These are phyloP conservation scores for Zychaea mexicana DNA, from an alignment of 371 early-diverging fungal genomes.

Conservation along the genomic window DNA sequence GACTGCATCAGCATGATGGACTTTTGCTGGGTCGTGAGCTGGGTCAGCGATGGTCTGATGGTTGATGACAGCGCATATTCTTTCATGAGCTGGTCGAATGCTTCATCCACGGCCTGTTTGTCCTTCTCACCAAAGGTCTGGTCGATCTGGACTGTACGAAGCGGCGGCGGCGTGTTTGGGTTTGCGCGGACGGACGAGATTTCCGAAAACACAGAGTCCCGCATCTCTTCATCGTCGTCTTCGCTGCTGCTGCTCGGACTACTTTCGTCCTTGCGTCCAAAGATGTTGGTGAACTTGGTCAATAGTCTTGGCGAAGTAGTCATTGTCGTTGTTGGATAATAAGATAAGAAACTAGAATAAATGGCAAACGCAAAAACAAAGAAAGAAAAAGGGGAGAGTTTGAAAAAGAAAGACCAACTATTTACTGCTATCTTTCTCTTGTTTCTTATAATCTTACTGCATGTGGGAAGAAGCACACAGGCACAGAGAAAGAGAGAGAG, in stretches of 20 bases:
- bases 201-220: slow-evolving; percentile 44
- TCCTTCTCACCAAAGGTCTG: slow-evolving; percentile 25
- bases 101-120: slow-evolving; percentile 41
- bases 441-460: no score
- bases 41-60: slow-evolving; percentile 33
- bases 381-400: background rate
- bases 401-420: background rate
- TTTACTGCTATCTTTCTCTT: no score
- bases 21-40: slow-evolving; percentile 45
- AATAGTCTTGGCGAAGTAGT: background rate
- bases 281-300: background rate
- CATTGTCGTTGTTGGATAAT: background rate
- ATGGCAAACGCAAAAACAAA: background rate
- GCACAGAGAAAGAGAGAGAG: background rate
- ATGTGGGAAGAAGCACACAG: no score
- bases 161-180: slow-evolving; percentile 30
- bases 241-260: background rate
- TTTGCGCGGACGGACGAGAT: slow-evolving; percentile 31
- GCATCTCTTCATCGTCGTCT: slow-evolving; percentile 13
- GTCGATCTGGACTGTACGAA: slow-evolving; percentile 37
- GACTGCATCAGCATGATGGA: slow-evolving; percentile 35
- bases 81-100: slow-evolving; percentile 43
- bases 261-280: background rate
- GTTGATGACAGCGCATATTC: slow-evolving; percentile 47
- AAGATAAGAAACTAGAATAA: background rate